Evolutionary conservation across 23 red algal genomes (phyloP), one percentile per base, ranked within the genome.

Genomic region (Chondrus crispus): DNA sequence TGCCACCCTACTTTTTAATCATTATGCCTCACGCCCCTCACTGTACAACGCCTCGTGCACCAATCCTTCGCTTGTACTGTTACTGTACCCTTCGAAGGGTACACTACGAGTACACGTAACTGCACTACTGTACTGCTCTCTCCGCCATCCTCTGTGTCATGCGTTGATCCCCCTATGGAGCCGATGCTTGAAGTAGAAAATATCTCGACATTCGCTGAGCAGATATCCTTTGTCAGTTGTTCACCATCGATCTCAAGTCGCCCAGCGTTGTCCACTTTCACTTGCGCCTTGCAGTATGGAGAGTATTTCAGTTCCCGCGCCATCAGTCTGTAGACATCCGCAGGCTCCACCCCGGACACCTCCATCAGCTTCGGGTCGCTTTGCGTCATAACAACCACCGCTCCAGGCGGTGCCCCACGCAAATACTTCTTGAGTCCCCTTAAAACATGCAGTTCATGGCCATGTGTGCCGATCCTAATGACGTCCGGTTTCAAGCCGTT

Each of bases 381-480:
- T 47, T 87, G 63, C 28, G 84, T 66, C 84, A 87, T 87, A 11
- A 87, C 39, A 2, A 87, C 24, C 16, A 87, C 57, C 29, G 64
- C 62, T 39, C 66, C 46, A 2, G 84, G 35, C 43, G 64, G 41
- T 10, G 84, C 66, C 16, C 10, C 12, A 14, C 41, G 22, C 84
- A 87, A 70, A 46, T 74, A 87, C 10, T 53, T 49, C 46, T 38
- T 74, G 26, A 87, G 69, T 73, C 84, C 84, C 50, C 63, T 40
- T 11, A 87, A 29, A 37, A 87, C 84, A 48, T 70, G 64, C n/a
- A 87, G 47, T 30, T 87, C 84, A 68, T 87, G 84, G 22, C 84
- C 84, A 7, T 87, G 84, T 14, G 84, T 87, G 38, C 74, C 84
- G 20, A 87, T 87, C 69, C 74, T 87, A 12, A 87, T 87, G 63